A percentile compares a stretch with the other conserved stretches of the same genome.
These are phyloP conservation scores for Nigrograna mackinnonii DNA, from an alignment of 2,329 filamentous ascomycete genomes.

Conservation along the genomic window DNA sequence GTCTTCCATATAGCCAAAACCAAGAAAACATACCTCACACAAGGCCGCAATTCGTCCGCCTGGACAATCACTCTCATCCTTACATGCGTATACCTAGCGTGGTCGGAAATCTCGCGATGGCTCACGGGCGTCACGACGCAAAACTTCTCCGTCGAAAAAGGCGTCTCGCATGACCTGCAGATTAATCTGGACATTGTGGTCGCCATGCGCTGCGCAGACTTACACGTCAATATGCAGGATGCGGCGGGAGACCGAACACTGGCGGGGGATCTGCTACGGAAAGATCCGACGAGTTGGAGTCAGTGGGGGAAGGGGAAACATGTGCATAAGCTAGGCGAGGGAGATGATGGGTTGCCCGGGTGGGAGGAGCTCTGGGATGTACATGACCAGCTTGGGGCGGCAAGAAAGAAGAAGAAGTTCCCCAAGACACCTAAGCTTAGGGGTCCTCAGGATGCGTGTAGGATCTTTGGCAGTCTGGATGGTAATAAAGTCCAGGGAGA, in stretches of 20 bases:
- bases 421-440: slow-evolving; percentile 73
- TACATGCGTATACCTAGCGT: slow-evolving; percentile 74
- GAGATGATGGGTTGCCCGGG: slow-evolving; percentile 25
- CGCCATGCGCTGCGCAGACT: slow-evolving; percentile 80
- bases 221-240: slow-evolving; percentile 98
- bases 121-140: slow-evolving; percentile 83
- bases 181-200: slow-evolving; percentile 96
- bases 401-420: slow-evolving; percentile 68
- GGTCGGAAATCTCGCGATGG: slow-evolving; percentile 80
- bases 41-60: slow-evolving; percentile 84
- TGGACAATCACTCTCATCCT: slow-evolving; percentile 85
- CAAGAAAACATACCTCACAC: slow-evolving; percentile 87
- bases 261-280: slow-evolving; percentile 72
- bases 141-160: slow-evolving; percentile 92
- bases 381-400: slow-evolving; percentile 81
- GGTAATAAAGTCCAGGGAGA: slow-evolving; percentile 97
- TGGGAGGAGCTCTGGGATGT: slow-evolving; percentile 79
- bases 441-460: slow-evolving; percentile 71
- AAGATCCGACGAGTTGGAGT: slow-evolving; percentile 78
- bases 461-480: slow-evolving; percentile 86
- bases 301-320: slow-evolving; percentile 80
- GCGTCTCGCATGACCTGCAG: slow-evolving; percentile 82
- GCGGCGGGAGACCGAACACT: slow-evolving; percentile 90
- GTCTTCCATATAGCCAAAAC: slow-evolving; percentile 98
- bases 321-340: slow-evolving; percentile 49